Percentiles rank a stretch among this genome's conserved stretches.
Conservation (phyloP, 768 basidiomycete species). For the Clavulina sp. region DNA sequence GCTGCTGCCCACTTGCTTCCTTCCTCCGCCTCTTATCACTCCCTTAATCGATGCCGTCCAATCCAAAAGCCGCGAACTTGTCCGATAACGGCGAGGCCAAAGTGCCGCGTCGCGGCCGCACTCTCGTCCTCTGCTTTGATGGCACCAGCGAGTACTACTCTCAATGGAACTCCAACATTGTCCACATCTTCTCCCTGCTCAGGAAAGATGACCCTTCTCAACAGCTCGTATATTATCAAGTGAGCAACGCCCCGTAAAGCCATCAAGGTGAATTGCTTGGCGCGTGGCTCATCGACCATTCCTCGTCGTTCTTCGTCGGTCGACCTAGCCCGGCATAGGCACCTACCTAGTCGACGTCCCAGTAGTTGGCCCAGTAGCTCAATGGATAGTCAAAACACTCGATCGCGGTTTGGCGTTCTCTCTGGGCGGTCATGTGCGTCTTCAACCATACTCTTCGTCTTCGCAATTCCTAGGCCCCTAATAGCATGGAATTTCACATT, state of each 20-base stretch:
- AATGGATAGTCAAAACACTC: slow-evolving; percentile 39
- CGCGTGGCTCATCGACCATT: background rate
- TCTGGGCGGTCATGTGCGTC: slow-evolving; percentile 36
- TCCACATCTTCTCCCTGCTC: slow-evolving; percentile 50
- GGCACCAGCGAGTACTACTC: slow-evolving; percentile 27
- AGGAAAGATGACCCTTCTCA: slow-evolving; percentile 36
- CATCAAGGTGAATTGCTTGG: too few relatives aligned
- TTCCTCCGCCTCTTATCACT: too few relatives aligned
- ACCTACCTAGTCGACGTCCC: slow-evolving; percentile 39
- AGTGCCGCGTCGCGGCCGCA: slow-evolving; percentile 19
- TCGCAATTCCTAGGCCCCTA: background rate
- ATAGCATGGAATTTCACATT: background rate
- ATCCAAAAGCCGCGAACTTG: too few relatives aligned
- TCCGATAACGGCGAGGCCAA: too few relatives aligned
- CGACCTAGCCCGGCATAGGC: slow-evolving; percentile 27
- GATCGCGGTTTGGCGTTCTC: slow-evolving; percentile 67
- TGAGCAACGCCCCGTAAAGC: slow-evolving; percentile 17
- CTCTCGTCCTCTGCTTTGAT: slow-evolving; percentile 51
- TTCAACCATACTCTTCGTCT: background rate
- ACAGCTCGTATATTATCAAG: slow-evolving; percentile 60
- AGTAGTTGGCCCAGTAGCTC: slow-evolving; percentile 43
- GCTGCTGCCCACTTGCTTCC: too few relatives aligned
- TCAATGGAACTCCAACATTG: slow-evolving; percentile 41
- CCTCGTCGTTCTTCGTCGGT: background rate
- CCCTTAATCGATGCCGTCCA: too few relatives aligned